phyloP scores from a whole-genome alignment of 2,329 filamentous ascomycete genomes.

The Nemania sp. region DNA sequence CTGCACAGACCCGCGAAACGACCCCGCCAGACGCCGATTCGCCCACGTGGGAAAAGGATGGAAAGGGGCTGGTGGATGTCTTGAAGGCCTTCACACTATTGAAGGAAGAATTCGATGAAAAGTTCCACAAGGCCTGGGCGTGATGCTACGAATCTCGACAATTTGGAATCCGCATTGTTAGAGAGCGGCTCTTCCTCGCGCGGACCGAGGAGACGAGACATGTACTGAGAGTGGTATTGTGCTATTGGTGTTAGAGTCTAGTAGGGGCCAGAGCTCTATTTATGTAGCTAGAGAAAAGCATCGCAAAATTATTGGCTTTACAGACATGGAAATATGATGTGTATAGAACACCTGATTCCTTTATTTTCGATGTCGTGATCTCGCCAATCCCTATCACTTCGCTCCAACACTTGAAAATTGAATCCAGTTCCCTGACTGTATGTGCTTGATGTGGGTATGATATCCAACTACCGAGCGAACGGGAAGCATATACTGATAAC shows the following conservation, averaged over 20 bases:
- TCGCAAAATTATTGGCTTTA: not conserved
- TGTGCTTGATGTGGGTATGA: too few relatives aligned
- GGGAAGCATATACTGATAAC: too few relatives aligned
- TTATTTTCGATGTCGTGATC: too few relatives aligned
- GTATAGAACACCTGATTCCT: too few relatives aligned
- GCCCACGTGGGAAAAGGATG: slow-evolving; percentile 41
- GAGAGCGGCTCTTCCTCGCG: not conserved
- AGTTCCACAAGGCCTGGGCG: slow-evolving; percentile 66
- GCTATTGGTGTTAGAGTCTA: not conserved
- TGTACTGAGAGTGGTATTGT: not conserved
- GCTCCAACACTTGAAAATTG: too few relatives aligned
- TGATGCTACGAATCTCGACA: slow-evolving; percentile 38
- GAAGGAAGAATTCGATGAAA: slow-evolving; percentile 64
- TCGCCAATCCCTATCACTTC: too few relatives aligned
- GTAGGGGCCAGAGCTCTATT: not conserved
- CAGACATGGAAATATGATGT: too few relatives aligned
- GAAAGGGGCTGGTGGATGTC: slow-evolving; percentile 57
- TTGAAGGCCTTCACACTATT: slow-evolving; percentile 62
- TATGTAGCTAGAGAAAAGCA: not conserved
- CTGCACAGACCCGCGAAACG: not conserved
- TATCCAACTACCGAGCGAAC: too few relatives aligned
- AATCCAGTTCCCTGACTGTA: too few relatives aligned
- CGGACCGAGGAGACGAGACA: not conserved
- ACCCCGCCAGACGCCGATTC: not conserved
- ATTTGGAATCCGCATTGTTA: not conserved